Conservation (phyloP, 768 basidiomycete genomes). For the Mycena amicta region DNA sequence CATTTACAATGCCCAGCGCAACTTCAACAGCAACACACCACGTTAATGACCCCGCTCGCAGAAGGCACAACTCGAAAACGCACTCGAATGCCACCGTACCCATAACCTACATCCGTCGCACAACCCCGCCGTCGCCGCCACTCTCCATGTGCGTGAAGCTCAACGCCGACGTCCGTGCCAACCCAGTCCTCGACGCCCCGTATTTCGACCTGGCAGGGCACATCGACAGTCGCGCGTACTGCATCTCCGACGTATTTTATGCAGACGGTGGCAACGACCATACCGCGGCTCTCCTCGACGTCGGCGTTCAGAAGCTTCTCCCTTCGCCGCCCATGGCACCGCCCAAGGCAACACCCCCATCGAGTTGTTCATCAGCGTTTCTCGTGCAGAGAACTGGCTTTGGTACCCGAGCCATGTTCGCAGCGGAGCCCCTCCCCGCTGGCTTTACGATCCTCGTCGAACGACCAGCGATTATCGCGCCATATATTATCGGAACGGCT, state of each 20-base stretch:
- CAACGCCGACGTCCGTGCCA: conserved; percentile 26
- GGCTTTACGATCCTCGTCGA: conserved; percentile 33
- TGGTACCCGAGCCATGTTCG: conserved; percentile 30
- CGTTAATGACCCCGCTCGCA: not conserved
- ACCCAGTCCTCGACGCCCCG: conserved; percentile 25
- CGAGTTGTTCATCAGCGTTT: not conserved
- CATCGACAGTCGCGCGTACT: conserved; percentile 29
- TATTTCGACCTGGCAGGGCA: conserved; percentile 32
- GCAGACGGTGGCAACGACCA: conserved; percentile 14
- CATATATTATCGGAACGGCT: conserved; percentile 33
- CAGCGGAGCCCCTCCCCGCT: conserved; percentile 20
- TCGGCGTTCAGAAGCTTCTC: not conserved
- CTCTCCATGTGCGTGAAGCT: conserved; percentile 22
- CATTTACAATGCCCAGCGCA: not conserved
- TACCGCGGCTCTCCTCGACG: conserved; percentile 31
- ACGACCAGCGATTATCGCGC: conserved; percentile 44
- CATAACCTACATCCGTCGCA: not conserved
- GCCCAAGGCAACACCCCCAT: not conserved
- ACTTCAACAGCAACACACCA: not conserved
- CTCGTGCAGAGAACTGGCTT: not conserved
- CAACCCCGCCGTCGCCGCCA: conserved; percentile 16
- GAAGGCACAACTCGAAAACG: not conserved
- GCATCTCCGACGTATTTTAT: conserved; percentile 26
- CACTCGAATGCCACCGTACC: not conserved
- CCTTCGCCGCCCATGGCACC: not conserved